Evolutionary conservation across 805 yeast species (phyloP).

Genomic region (Scheffersomyces spartinae): DNA sequence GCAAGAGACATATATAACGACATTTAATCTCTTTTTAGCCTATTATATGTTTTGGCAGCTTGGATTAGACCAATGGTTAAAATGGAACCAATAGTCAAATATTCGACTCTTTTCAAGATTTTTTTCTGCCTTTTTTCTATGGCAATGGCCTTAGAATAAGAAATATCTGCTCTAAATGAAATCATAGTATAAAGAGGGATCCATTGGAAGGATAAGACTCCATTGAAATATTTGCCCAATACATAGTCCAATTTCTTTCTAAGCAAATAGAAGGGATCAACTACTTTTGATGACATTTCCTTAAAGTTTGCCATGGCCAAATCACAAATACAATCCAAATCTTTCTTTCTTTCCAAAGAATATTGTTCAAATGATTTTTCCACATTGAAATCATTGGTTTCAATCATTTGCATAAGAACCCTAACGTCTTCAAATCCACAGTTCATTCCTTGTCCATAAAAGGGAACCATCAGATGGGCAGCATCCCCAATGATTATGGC

Average conservation of each 20-base stretch:
- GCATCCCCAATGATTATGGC: conserved; percentile 81
- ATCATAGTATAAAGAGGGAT: conserved; percentile 88
- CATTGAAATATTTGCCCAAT: conserved; percentile 47
- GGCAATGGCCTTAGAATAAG: conserved; percentile 57
- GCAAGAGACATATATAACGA: too few species aligned
- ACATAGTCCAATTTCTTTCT: conserved; percentile 60
- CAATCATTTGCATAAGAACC: conserved; percentile 42
- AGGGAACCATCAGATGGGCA: conserved; percentile 96
- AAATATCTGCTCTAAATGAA: conserved; percentile 73
- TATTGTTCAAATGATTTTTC: conserved; percentile 46
- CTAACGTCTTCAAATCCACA: conserved; percentile 90
- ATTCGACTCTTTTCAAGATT: conserved; percentile 28
- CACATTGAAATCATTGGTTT: conserved; percentile 7
- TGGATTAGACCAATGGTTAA: too few species aligned
- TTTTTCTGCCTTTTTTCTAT: conserved; percentile 42
- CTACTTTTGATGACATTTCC: conserved; percentile 81
- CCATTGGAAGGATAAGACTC: conserved; percentile 41
- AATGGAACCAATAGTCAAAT: too few species aligned
- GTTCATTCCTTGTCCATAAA: conserved; percentile 95
- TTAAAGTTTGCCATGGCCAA: conserved; percentile 71
- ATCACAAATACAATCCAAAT: conserved; percentile 63
- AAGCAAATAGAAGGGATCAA: conserved; percentile 44
- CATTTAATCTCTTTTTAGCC: too few species aligned
- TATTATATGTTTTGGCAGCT: too few species aligned
- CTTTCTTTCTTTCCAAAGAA: conserved; percentile 45